Conservation (phyloP, 495 filamentous ascomycete species). For the Aspergillus baeticus region DNA sequence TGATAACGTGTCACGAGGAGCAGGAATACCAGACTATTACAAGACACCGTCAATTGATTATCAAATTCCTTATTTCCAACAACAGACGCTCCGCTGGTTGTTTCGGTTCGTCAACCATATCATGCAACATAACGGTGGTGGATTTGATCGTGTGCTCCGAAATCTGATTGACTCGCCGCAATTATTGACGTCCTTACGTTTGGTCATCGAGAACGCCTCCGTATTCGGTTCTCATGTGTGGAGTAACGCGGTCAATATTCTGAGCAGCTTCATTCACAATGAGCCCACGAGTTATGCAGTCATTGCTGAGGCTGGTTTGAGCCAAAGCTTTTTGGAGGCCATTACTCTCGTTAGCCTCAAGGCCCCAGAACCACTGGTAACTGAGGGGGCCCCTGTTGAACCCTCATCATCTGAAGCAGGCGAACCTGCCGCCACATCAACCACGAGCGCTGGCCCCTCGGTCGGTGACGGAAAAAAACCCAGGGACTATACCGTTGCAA, state of each 20-base stretch:
- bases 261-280: constrained; percentile 97
- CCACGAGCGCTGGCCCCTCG: constrained; percentile 15
- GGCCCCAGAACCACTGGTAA: constrained; percentile 7
- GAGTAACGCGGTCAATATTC: constrained; percentile 85
- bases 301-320: constrained; percentile 89
- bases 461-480: constrained; percentile 21
- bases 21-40: constrained; percentile 73
- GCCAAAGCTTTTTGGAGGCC: constrained; percentile 76
- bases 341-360: constrained; percentile 58
- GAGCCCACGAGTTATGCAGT: constrained; percentile 97
- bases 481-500: constrained; percentile 35
- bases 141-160: constrained; percentile 82
- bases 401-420: constrained; percentile 14
- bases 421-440: constrained; percentile 21
- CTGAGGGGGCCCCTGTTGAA: constrained; percentile 9
- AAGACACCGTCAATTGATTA: constrained; percentile 87
- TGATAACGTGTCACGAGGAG: constrained; percentile 58
- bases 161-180: constrained; percentile 93
- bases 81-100: constrained; percentile 87
- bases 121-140: constrained; percentile 81
- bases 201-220: constrained; percentile 74
- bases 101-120: constrained; percentile 96
- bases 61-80: constrained; percentile 84
- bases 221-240: constrained; percentile 89
- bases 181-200: constrained; percentile 71